Conservation (phyloP, 73 alveolate species). For the Paramecium caudatum region DNA sequence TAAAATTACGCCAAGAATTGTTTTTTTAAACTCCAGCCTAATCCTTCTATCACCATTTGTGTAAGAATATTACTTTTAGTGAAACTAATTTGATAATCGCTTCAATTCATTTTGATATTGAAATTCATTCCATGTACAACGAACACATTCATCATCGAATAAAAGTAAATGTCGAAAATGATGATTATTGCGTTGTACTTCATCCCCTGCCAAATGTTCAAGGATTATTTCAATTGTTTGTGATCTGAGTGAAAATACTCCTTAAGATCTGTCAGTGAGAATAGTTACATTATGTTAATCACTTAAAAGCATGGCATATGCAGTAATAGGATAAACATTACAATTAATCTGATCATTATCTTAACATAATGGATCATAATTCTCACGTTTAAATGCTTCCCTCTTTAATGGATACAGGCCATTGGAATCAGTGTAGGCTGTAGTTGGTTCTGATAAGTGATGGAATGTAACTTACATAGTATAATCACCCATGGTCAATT, state of each 20-base stretch:
- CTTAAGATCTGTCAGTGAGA: not conserved
- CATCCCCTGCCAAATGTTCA: conserved; percentile 9
- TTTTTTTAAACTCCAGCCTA: too few species aligned
- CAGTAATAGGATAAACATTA: conserved; percentile 26
- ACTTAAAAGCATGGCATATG: conserved; percentile 46
- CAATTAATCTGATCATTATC: conserved; percentile 29
- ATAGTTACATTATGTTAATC: too few species aligned
- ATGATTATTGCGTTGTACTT: not conserved
- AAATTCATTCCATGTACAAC: conserved; percentile 29
- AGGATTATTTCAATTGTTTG: not conserved
- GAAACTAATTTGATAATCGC: too few species aligned
- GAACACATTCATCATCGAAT: not conserved
- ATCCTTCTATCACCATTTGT: too few species aligned
- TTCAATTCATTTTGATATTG: too few species aligned
- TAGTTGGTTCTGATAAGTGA: not conserved
- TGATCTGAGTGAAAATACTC: not conserved
- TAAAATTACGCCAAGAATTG: too few species aligned
- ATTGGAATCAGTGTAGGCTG: conserved; percentile 27
- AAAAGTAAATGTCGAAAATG: not conserved
- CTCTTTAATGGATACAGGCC: conserved; percentile 30
- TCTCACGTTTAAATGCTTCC: conserved; percentile 33
- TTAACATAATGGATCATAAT: conserved; percentile 40
- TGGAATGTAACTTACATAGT: conserved; percentile 12
- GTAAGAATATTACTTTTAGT: too few species aligned
- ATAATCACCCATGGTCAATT: conserved; percentile 12